Conservation (phyloP, 2,329 filamentous ascomycete species). For the Aspergillus texensis region DNA sequence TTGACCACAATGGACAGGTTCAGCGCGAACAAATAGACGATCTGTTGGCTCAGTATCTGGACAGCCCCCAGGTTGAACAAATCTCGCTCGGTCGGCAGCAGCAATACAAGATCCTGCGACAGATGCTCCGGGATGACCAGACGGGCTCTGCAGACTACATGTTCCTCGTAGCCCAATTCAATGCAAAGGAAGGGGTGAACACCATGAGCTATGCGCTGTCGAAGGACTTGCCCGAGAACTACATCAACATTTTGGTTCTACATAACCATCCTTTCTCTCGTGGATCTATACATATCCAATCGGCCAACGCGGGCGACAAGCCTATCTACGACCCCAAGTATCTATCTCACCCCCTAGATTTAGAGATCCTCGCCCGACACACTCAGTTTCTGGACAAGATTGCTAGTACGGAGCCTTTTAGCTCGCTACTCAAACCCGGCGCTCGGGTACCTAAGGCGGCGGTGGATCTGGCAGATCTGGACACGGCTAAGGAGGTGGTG, state of each 20-base stretch:
- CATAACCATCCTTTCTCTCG: conserved; percentile 38
- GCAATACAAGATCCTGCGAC: conserved; percentile 19
- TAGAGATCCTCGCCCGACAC: conserved; percentile 42
- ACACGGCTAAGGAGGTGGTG: conserved; percentile 25
- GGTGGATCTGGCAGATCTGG: conserved; percentile 18
- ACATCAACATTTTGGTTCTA: conserved; percentile 23
- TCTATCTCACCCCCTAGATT: conserved; percentile 47
- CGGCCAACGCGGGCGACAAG: conserved; percentile 32
- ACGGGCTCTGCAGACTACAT: conserved; percentile 20
- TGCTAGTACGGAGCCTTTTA: conserved; percentile 23
- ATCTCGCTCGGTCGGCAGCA: not conserved
- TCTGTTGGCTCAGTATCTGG: conserved; percentile 5
- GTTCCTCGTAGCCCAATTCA: conserved; percentile 10
- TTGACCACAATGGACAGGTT: conserved; percentile 23
- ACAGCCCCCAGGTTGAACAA: too few species aligned
- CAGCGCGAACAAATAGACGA: conserved; percentile 9
- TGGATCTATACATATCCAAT: conserved; percentile 34
- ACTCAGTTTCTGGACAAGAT: conserved; percentile 28
- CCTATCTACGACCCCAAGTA: conserved; percentile 51
- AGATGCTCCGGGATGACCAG: conserved; percentile 14
- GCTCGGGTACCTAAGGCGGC: conserved; percentile 15
- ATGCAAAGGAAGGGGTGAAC: conserved; percentile 8
- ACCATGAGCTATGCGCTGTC: conserved; percentile 17
- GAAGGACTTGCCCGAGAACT: conserved; percentile 21
- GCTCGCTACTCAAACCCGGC: conserved; percentile 18